phyloP scores from a whole-genome alignment of 2,329 filamentous ascomycete species.

The Incumbomyces delicatus region DNA sequence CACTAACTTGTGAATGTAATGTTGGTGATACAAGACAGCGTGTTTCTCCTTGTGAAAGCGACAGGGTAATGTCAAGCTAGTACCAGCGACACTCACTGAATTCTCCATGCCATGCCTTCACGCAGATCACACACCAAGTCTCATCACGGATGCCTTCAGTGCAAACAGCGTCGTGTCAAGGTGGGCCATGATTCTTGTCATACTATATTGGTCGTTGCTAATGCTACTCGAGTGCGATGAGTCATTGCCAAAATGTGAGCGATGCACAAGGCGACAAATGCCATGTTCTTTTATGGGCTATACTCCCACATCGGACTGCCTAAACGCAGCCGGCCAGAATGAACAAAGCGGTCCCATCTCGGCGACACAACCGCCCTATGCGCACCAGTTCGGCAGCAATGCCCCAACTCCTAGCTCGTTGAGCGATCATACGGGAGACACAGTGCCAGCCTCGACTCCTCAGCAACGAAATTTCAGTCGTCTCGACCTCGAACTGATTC shows the following conservation, averaged over 20 bases:
- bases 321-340: background rate
- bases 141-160: conserved; percentile 21
- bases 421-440: conserved; percentile 9
- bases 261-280: conserved; percentile 21
- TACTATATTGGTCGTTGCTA: background rate
- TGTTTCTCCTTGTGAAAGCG: too few species aligned
- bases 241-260: conserved; percentile 18
- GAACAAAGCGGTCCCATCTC: conserved; percentile 10
- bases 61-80: too few species aligned
- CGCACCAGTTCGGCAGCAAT: conserved; percentile 14
- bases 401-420: conserved; percentile 12
- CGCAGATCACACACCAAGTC: conserved; percentile 21
- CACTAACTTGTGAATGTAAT: too few species aligned
- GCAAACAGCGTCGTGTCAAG: conserved; percentile 21
- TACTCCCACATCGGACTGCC: conserved; percentile 6
- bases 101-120: conserved; percentile 16
- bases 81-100: background rate
- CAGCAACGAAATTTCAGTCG: conserved; percentile 18
- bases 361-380: conserved; percentile 6
- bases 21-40: too few species aligned
- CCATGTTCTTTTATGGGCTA: conserved; percentile 18
- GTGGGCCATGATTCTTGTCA: conserved; percentile 10
- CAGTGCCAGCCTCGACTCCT: background rate
- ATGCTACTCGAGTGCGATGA: conserved; percentile 17
- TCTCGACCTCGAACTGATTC: conserved; percentile 36